These are phyloP conservation scores for Alternaria sp. DNA, from an alignment of 2,329 filamentous ascomycete species.

Conservation along the genomic window DNA sequence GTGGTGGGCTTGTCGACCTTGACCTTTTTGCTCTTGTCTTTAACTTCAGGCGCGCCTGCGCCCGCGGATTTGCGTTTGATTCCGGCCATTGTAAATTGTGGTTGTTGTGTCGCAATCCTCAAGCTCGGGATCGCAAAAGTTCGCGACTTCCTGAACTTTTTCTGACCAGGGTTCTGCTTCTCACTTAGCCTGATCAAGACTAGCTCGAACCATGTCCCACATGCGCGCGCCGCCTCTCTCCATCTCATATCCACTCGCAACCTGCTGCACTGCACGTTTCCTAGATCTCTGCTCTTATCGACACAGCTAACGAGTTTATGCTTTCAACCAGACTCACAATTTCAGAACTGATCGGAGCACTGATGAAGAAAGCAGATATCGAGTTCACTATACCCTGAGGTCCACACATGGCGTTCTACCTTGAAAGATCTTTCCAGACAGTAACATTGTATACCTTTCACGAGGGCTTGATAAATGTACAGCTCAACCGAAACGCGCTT, in stretches of 20 bases:
- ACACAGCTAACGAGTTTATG: not conserved
- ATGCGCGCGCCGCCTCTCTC: not conserved
- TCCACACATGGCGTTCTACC: too few species aligned
- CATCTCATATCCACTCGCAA: not conserved
- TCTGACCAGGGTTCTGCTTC: conserved; percentile 23
- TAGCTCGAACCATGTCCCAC: not conserved
- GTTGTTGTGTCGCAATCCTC: conserved; percentile 14
- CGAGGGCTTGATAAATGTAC: too few species aligned
- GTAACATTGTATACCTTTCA: too few species aligned
- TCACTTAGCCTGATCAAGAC: conserved; percentile 10
- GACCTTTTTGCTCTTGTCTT: conserved; percentile 50
- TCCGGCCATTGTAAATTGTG: conserved; percentile 39
- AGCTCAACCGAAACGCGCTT: not conserved
- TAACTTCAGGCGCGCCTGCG: conserved; percentile 26
- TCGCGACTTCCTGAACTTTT: conserved; percentile 38
- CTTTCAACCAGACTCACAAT: not conserved
- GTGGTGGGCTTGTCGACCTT: conserved; percentile 45
- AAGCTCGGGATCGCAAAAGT: conserved; percentile 19
- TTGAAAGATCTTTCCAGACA: too few species aligned
- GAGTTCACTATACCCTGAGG: not conserved
- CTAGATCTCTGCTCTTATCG: too few species aligned
- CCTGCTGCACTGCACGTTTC: not conserved
- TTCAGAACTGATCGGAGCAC: not conserved
- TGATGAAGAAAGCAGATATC: not conserved
- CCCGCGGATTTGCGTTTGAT: conserved; percentile 46